A percentile compares a stretch with the other conserved stretches of the same genome.
Evolutionary conservation across 257 asterid genomes (phyloP).

Genomic region (Nicotiana noctiflora): DNA sequence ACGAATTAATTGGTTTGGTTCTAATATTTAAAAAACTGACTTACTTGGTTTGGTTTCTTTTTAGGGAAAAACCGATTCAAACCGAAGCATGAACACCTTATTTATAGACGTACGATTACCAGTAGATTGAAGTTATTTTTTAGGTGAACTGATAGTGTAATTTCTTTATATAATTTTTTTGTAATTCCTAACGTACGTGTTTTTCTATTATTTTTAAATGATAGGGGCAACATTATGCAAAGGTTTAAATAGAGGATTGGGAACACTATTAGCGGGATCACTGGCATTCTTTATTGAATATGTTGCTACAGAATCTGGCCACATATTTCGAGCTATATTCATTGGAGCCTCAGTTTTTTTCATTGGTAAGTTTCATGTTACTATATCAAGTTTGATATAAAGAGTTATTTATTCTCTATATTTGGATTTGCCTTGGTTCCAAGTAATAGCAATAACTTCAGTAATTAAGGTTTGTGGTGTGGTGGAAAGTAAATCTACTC

Average conservation of each 20-base stretch:
- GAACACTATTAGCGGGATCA: slow-evolving; percentile 80
- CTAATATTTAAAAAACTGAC: no score
- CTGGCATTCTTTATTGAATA: slow-evolving; percentile 71
- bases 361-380: slow-evolving; percentile 37
- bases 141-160: background rate
- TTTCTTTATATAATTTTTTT: background rate
- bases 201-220: background rate
- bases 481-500: no score
- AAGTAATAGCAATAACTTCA: no score
- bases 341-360: slow-evolving; percentile 62
- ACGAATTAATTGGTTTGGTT: no score
- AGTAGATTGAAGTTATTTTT: background rate
- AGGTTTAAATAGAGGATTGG: slow-evolving; percentile 86
- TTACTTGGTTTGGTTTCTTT: no score
- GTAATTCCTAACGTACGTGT: no score
- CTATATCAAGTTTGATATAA: no score
- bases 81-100: no score
- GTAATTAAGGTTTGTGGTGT: no score
- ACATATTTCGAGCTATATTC: slow-evolving; percentile 51
- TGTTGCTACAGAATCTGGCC: slow-evolving; percentile 57
- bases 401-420: no score
- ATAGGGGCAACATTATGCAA: slow-evolving; percentile 92
- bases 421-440: no score
- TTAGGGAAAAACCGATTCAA: no score
- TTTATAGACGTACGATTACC: background rate